Percentiles rank a stretch among this genome's conserved stretches.
phyloP scores from a whole-genome alignment of 257 asterid genomes.

The Primulina tabacum region DNA sequence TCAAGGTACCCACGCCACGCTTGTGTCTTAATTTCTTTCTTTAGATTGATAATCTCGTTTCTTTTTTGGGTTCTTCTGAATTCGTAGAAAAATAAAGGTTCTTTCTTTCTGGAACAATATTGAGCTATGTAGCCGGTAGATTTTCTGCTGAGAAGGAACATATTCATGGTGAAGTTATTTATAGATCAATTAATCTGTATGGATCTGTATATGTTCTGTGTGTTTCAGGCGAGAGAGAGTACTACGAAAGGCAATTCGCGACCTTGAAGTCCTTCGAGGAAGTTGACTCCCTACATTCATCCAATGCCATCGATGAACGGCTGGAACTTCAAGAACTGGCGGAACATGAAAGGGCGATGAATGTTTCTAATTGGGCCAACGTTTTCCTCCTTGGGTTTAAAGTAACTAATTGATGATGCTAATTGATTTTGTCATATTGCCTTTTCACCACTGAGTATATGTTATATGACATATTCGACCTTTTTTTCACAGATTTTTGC shows the following conservation, averaged over 20 bases:
- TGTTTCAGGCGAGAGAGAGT: slow-evolving; percentile 61
- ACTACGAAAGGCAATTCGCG: slow-evolving; percentile 62
- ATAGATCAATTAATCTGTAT: not conserved
- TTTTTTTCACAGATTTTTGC: slow-evolving; percentile 48
- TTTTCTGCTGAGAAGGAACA: not conserved
- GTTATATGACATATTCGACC: too few relatives aligned
- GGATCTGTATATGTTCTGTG: not conserved
- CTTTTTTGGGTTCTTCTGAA: not conserved
- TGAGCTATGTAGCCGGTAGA: not conserved
- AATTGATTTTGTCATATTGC: not conserved
- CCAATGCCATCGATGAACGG: slow-evolving; percentile 43
- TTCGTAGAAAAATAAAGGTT: not conserved
- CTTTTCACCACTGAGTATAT: not conserved
- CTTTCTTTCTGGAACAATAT: too few relatives aligned
- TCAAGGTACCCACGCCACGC: slow-evolving; percentile 38
- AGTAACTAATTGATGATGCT: slow-evolving; percentile 27
- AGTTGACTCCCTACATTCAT: slow-evolving; percentile 47
- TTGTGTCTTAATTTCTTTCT: not conserved
- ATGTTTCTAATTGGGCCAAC: slow-evolving; percentile 63
- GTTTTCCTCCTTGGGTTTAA: slow-evolving; percentile 60
- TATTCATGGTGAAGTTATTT: not conserved
- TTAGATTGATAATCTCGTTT: not conserved
- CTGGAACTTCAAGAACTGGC: slow-evolving; percentile 40
- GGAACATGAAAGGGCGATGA: slow-evolving; percentile 69
- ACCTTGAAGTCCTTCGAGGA: slow-evolving; percentile 71